phyloP scores from a whole-genome alignment of 2,329 filamentous ascomycete genomes.

The Aspergillus alliaceus region DNA sequence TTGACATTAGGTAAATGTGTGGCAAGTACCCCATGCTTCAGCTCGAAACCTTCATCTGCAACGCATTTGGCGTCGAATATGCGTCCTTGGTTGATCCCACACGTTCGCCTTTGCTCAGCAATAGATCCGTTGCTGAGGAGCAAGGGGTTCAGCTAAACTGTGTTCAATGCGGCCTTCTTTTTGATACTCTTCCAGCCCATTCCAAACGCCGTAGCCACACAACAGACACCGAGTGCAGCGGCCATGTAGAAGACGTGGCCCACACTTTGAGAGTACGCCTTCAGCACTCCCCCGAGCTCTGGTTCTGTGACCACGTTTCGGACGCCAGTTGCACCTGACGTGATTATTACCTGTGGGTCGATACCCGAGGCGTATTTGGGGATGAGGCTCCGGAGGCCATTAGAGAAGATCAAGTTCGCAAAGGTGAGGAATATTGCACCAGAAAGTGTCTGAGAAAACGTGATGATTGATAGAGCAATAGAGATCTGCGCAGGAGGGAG shows the following conservation, averaged over 20 bases:
- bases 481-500: constrained; percentile 38
- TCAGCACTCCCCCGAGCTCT: constrained; percentile 30
- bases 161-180: no score
- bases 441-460: constrained; percentile 44
- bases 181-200: constrained; percentile 16
- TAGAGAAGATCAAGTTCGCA: constrained; percentile 52
- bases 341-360: constrained; percentile 35
- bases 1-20: no score
- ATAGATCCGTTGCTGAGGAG: no score
- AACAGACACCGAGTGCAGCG: constrained; percentile 15
- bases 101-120: no score
- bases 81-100: no score
- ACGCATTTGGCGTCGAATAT: no score
- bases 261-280: constrained; percentile 31
- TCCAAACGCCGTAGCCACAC: constrained; percentile 20
- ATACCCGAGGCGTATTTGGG: constrained; percentile 35
- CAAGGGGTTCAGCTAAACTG: no score
- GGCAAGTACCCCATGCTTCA: no score
- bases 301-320: constrained; percentile 31
- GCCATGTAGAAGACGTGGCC: constrained; percentile 27
- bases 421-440: constrained; percentile 53
- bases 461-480: constrained; percentile 38
- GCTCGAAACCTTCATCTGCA: no score
- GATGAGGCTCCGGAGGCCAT: constrained; percentile 37
- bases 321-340: constrained; percentile 48